phyloP scores from a whole-genome alignment of 768 basidiomycete genomes.

The Pleurotus djamor region DNA sequence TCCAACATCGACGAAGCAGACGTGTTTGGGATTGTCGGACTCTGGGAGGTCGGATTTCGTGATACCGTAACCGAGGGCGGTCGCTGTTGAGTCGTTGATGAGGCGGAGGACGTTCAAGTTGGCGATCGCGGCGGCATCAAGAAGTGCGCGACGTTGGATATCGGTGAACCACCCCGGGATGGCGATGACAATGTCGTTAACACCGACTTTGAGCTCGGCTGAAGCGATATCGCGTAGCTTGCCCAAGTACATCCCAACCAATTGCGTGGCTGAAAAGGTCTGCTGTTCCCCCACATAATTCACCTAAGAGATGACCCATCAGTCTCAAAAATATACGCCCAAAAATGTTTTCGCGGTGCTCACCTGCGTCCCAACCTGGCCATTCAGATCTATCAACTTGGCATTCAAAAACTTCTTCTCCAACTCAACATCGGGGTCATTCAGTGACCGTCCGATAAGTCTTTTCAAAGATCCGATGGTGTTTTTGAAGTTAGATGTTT shows the following conservation, averaged over 20 bases:
- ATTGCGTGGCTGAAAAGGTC: constrained; percentile 84
- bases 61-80: constrained; percentile 97
- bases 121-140: constrained; percentile 88
- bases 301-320: constrained; percentile 50
- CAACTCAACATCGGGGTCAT: constrained; percentile 78
- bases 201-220: constrained; percentile 79
- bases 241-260: constrained; percentile 87
- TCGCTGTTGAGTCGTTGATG: constrained; percentile 96
- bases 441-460: constrained; percentile 77
- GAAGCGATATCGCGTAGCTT: constrained; percentile 88
- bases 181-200: constrained; percentile 93
- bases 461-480: constrained; percentile 93
- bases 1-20: constrained; percentile 95
- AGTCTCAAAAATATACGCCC: constrained; percentile 4
- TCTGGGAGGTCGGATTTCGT: constrained; percentile 97
- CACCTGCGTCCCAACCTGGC: constrained; percentile 85
- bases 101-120: constrained; percentile 89
- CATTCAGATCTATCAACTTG: constrained; percentile 79
- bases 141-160: constrained; percentile 83
- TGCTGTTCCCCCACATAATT: constrained; percentile 82
- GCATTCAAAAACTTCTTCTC: constrained; percentile 95
- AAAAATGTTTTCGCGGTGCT: constrained; percentile 19
- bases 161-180: constrained; percentile 98
- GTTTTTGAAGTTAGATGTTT: constrained; percentile 98
- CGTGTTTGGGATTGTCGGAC: constrained; percentile 74